Percentiles rank a stretch among this genome's conserved stretches.
These are phyloP conservation scores for Tylopilus intermedius DNA, from an alignment of 768 basidiomycete species.

Conservation along the genomic window DNA sequence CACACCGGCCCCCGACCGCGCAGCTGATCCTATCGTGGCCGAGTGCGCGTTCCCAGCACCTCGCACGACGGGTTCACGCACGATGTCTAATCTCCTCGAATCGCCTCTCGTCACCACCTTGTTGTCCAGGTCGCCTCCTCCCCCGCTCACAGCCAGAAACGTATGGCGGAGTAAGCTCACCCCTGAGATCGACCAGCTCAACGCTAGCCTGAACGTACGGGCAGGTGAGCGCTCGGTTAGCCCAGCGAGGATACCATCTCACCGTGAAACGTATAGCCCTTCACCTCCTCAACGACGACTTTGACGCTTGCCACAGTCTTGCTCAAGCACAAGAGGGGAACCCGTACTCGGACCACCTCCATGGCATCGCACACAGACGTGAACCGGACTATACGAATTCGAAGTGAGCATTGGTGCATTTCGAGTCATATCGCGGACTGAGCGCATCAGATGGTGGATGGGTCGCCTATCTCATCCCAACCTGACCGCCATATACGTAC, in stretches of 20 bases:
- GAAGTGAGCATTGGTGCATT: constrained; percentile 4
- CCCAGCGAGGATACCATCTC: neutral
- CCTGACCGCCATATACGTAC: constrained; percentile 14
- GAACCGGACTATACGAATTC: constrained; percentile 21
- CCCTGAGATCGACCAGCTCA: constrained; percentile 15
- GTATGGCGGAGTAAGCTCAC: constrained; percentile 5
- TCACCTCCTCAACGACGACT: constrained; percentile 18
- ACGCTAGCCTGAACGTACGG: constrained; percentile 10
- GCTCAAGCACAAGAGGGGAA: constrained; percentile 17
- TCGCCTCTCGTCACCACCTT: neutral
- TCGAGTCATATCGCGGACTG: neutral
- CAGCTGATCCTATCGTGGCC: too few species aligned
- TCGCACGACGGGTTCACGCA: too few species aligned
- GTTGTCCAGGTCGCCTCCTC: constrained; percentile 9
- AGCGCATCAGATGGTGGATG: constrained; percentile 15
- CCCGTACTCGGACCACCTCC: constrained; percentile 19
- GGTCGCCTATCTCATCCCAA: constrained; percentile 15
- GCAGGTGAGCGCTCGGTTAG: constrained; percentile 5
- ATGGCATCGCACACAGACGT: constrained; percentile 21
- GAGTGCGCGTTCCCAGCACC: too few species aligned
- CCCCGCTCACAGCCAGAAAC: constrained; percentile 7
- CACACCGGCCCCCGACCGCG: too few species aligned
- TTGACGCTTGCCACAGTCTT: constrained; percentile 17
- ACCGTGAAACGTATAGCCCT: constrained; percentile 7
- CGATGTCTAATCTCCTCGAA: too few species aligned